Percentiles rank a stretch among this genome's conserved stretches.
Evolutionary conservation across 768 basidiomycete genomes (phyloP).

Genomic region (Mrakia blollopis): DNA sequence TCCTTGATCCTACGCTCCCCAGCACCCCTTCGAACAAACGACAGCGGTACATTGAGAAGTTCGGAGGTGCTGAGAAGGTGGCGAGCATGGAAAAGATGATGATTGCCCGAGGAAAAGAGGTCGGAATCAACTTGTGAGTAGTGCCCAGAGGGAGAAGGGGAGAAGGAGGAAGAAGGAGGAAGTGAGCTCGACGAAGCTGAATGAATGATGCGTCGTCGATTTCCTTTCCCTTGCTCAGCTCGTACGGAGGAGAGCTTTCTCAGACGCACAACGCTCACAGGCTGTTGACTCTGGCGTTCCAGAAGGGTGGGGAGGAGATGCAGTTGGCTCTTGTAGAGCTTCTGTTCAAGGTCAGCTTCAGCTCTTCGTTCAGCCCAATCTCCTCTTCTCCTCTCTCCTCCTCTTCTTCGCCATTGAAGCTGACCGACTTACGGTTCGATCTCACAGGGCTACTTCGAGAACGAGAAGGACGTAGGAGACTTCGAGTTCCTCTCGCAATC

Average conservation of each 20-base stretch:
- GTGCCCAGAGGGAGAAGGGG: background rate
- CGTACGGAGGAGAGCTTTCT: conserved; percentile 58
- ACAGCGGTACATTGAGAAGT: conserved; percentile 41
- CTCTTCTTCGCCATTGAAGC: conserved; percentile 7
- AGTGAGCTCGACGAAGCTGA: background rate
- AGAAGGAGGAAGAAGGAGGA: background rate
- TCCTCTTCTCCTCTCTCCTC: background rate
- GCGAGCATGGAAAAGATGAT: conserved; percentile 49
- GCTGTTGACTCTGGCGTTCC: conserved; percentile 63
- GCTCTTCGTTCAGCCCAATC: background rate
- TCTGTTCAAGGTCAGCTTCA: conserved; percentile 45
- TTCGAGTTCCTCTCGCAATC: conserved; percentile 56
- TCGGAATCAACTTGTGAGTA: conserved; percentile 57
- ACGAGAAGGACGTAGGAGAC: conserved; percentile 61
- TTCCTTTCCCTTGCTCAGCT: conserved; percentile 44
- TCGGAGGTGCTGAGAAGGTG: conserved; percentile 55
- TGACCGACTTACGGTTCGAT: background rate
- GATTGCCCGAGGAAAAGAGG: conserved; percentile 54
- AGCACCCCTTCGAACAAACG: conserved; percentile 37
- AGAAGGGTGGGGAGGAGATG: conserved; percentile 56
- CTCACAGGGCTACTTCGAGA: conserved; percentile 61
- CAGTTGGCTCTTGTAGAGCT: conserved; percentile 58
- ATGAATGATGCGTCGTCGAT: background rate
- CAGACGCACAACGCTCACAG: conserved; percentile 69
- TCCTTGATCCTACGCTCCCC: conserved; percentile 48